phyloP scores from a whole-genome alignment of 2,329 filamentous ascomycete genomes.

The Pseudopyricularia javanii region DNA sequence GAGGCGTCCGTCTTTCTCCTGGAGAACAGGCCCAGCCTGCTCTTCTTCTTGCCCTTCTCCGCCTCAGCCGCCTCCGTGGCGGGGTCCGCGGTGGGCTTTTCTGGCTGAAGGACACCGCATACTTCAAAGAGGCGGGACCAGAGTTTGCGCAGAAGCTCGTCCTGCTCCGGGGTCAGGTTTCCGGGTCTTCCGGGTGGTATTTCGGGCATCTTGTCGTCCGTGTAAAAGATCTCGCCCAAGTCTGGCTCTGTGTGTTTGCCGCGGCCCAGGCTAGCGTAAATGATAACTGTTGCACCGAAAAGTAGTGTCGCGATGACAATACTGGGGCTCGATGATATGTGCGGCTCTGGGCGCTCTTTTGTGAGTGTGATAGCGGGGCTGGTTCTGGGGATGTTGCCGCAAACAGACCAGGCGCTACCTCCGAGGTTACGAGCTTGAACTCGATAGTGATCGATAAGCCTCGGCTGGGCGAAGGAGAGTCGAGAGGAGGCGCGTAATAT shows the following conservation, averaged over 20 bases:
- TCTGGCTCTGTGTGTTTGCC: not conserved
- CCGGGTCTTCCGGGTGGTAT: constrained; percentile 61
- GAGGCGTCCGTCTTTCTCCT: constrained; percentile 39
- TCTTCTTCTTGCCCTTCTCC: constrained; percentile 64
- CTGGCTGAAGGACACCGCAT: constrained; percentile 42
- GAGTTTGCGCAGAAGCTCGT: constrained; percentile 75
- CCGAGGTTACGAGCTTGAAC: not conserved
- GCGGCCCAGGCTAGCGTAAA: not conserved
- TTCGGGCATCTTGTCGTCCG: constrained; percentile 12
- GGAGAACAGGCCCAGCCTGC: constrained; percentile 57
- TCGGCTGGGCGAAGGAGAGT: not conserved
- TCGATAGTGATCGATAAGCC: not conserved
- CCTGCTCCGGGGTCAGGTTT: constrained; percentile 80
- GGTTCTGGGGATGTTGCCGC: not conserved
- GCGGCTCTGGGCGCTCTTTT: not conserved
- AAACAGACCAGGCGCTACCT: not conserved
- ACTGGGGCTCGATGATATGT: not conserved
- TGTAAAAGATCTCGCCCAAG: not conserved
- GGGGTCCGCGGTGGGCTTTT: constrained; percentile 15
- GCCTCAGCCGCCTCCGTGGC: constrained; percentile 13
- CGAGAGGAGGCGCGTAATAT: not conserved
- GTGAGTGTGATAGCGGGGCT: not conserved
- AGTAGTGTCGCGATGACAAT: not conserved
- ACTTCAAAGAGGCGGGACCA: constrained; percentile 70
- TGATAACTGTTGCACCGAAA: not conserved